Evolutionary conservation across 768 basidiomycete species (phyloP), one percentile per base, ranked within the genome.

Genomic region (Rhizopogon vinicolor): DNA sequence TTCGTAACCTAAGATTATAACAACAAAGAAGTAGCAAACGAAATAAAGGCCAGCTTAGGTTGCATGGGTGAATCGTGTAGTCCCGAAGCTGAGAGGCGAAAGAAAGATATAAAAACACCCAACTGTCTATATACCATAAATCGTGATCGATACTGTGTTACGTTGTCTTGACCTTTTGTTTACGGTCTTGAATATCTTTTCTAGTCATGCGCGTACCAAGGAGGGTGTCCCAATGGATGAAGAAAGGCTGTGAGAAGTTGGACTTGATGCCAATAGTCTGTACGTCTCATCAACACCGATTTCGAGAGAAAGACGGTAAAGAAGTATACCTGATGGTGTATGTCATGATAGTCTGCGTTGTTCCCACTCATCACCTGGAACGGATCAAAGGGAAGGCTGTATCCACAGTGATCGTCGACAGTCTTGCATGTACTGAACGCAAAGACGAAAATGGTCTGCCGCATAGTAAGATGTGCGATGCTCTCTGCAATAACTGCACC

Each of bases 281-380:
- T 29, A 35, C 28, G 18, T 22, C 7, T 54, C 19, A n/a, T 51
- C 18, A 50, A 19, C 35, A 10, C 35, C 18, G 42, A 14, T 16
- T 14, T 8, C 10, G 29, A 28, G 14, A 54, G 35, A 60, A 51
- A 31, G 16, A 55, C 10, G 3, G 51, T 35, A 2, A 25, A 49
- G 9, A 39, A 19, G 1, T 3, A 41, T 55, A 88, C 90, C 78
- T 95, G 93, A 70, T 98, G 96, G 65, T 98, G 96, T 57, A 98
- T 97, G 69, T 98, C 96, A 68, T 98, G 96, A 71, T 96, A 99
- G 71, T 96, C 92, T 1, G 94, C 89, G 68, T 93, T 97, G 68
- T 99, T 99, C 3, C 78, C 73, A 49, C 86, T 90, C 53, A 98
- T 59, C 64, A 91, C 64, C 70, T 98, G 96, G 28, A 94, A 72